phyloP scores from a whole-genome alignment of 306 rosid genomes.

The Alnus rubra region DNA sequence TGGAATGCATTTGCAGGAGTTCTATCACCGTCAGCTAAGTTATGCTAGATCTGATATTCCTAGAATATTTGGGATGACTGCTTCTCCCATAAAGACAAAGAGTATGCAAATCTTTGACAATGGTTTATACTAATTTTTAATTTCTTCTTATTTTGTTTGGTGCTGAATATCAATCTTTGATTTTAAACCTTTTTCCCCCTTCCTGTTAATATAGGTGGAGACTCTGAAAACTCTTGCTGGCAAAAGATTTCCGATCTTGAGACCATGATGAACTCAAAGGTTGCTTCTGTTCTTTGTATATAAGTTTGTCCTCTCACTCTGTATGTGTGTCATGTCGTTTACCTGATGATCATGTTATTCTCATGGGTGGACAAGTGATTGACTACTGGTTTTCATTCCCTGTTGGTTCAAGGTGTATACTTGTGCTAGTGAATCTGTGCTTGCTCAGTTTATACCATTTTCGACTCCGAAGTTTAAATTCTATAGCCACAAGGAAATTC shows the following conservation, averaged over 20 bases:
- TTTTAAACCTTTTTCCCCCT: conserved; percentile 20
- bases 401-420: conserved; percentile 75
- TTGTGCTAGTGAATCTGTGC: conserved; percentile 64
- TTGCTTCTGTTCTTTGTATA: conserved; percentile 29
- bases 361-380: background rate
- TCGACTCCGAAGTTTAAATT: conserved; percentile 69
- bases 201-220: conserved; percentile 46
- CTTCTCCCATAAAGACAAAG: conserved; percentile 83
- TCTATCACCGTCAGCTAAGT: conserved; percentile 55
- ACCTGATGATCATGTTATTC: background rate
- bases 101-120: conserved; percentile 39
- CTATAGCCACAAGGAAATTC: conserved; percentile 39
- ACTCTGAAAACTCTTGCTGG: conserved; percentile 41
- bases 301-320: background rate
- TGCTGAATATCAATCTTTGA: background rate
- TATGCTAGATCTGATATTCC: conserved; percentile 54
- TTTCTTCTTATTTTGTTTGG: background rate
- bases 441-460: conserved; percentile 59
- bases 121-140: background rate
- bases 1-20: conserved; percentile 59
- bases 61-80: conserved; percentile 88
- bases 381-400: background rate
- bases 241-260: conserved; percentile 53
- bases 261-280: conserved; percentile 79
- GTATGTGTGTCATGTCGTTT: background rate